These are phyloP conservation scores for Testicularia cyperi DNA, from an alignment of 1,284 basidiomycete genomes.

Conservation along the genomic window DNA sequence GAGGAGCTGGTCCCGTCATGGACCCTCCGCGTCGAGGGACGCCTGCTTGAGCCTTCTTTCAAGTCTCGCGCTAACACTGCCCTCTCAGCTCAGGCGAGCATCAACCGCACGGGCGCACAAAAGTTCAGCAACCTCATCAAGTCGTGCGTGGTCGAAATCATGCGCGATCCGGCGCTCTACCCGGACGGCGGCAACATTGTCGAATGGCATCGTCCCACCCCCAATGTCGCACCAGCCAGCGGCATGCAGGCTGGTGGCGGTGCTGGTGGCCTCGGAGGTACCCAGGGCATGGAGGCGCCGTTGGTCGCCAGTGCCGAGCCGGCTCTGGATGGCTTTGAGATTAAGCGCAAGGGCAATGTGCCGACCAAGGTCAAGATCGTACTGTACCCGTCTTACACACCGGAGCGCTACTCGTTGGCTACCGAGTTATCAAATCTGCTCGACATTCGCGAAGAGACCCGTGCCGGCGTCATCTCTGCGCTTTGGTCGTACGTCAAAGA, in stretches of 20 bases:
- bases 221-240: slow-evolving; percentile 41
- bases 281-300: slow-evolving; percentile 45
- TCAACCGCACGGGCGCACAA: slow-evolving; percentile 46
- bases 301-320: slow-evolving; percentile 53
- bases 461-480: slow-evolving; percentile 76
- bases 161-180: slow-evolving; percentile 78
- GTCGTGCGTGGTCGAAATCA: slow-evolving; percentile 80
- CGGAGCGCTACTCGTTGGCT: slow-evolving; percentile 80
- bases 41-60: slow-evolving; percentile 67
- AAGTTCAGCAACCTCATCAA: slow-evolving; percentile 88
- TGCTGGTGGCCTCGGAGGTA: slow-evolving; percentile 38
- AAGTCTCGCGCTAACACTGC: slow-evolving; percentile 51
- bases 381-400: slow-evolving; percentile 80
- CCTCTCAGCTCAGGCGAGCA: slow-evolving; percentile 50
- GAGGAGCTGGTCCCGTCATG: slow-evolving; percentile 87
- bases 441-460: slow-evolving; percentile 81
- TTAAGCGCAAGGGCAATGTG: slow-evolving; percentile 77
- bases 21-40: slow-evolving; percentile 84
- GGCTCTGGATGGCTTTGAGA: slow-evolving; percentile 77
- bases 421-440: slow-evolving; percentile 77
- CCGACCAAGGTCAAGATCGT: slow-evolving; percentile 77
- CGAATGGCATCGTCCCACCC: slow-evolving; percentile 63
- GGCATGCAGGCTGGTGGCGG: slow-evolving; percentile 51
- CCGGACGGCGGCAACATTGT: slow-evolving; percentile 64
- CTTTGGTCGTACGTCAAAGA: slow-evolving; percentile 92